Evolutionary conservation across 208 protist genomes (phyloP), one percentile per base, ranked within the genome.

Genomic region (Leishmania lainsoni): DNA sequence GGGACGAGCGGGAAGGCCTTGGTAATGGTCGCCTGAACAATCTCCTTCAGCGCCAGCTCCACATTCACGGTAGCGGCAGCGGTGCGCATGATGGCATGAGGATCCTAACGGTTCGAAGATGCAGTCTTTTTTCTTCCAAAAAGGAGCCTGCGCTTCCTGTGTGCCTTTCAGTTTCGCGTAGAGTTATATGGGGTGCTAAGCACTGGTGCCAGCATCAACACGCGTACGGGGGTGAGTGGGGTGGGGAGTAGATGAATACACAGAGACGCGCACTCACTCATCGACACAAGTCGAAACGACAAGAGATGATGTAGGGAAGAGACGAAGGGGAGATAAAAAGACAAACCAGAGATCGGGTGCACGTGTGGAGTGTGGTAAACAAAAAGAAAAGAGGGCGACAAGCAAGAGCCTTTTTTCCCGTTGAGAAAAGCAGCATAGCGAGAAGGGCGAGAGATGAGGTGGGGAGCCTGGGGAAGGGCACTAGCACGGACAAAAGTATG

Each of bases 1-100:
- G 81, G 81, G 20, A 97, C 56, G 45, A 87, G 75, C 26, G 96
- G 96, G 81, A 97, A 98, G 4, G 95, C 92, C 84, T 87, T 93
- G 51, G 86, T 4, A 29, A 98, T 98, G 20, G 94, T 87, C 35
- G 74, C 80, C 72, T 63, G 80, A 66, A 98, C 81, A 72, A 98
- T 91, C 22, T 97, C 89, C 84, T 93, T 93, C 61, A 98, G 89
- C 35, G 86, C 83, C 45, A 94, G 72, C 85, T 98, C 96, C 32
- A 94, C 87, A 80, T 98, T 97, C 26, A 83, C 76, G 3, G 84
- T 83, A 52, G 76, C 81, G 69, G 84, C 51, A 39, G 78, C 45
- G 61, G 81, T 61, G 32, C 77, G 26, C 78, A 88, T 81, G 70
- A 32, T 81, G 74, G 29, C 48, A 77, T 20, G 75, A 81, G 78